Evolutionary conservation across 2,329 filamentous ascomycete genomes (phyloP).

Genomic region (Alternaria atra): DNA sequence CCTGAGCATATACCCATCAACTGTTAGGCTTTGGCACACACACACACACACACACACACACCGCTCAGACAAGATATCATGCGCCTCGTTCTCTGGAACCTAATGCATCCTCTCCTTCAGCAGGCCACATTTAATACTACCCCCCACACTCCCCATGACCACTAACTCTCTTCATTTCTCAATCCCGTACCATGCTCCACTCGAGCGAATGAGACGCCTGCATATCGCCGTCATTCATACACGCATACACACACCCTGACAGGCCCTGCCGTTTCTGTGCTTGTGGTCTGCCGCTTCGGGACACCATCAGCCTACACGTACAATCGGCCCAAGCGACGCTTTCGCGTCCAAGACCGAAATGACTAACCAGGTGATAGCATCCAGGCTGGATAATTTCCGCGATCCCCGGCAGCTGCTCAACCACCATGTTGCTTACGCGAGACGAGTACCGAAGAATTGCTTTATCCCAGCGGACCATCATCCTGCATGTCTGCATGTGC

Average conservation of each 20-base stretch:
- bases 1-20: background rate
- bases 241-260: conserved; percentile 6
- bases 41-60: conserved; percentile 13
- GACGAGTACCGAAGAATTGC: conserved; percentile 23
- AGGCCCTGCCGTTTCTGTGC: conserved; percentile 18
- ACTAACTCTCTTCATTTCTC: no score
- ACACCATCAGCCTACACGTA: conserved; percentile 15
- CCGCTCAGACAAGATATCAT: conserved; percentile 1
- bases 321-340: conserved; percentile 25
- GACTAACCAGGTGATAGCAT: conserved; percentile 16
- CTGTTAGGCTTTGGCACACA: conserved; percentile 2
- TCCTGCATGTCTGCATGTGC: conserved; percentile 28
- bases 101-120: background rate
- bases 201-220: conserved; percentile 13
- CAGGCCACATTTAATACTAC: background rate
- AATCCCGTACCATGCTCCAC: conserved; percentile 19
- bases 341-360: conserved; percentile 25
- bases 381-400: conserved; percentile 28
- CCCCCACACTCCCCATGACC: no score
- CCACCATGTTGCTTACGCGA: conserved; percentile 32
- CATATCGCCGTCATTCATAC: conserved; percentile 6
- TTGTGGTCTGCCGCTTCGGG: conserved; percentile 15
- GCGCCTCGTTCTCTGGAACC: conserved; percentile 4
- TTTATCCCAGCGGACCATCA: conserved; percentile 20
- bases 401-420: conserved; percentile 19